These are phyloP conservation scores for Sequoiadendron giganteum DNA, from an alignment of 75 land plant species.

Conservation along the genomic window DNA sequence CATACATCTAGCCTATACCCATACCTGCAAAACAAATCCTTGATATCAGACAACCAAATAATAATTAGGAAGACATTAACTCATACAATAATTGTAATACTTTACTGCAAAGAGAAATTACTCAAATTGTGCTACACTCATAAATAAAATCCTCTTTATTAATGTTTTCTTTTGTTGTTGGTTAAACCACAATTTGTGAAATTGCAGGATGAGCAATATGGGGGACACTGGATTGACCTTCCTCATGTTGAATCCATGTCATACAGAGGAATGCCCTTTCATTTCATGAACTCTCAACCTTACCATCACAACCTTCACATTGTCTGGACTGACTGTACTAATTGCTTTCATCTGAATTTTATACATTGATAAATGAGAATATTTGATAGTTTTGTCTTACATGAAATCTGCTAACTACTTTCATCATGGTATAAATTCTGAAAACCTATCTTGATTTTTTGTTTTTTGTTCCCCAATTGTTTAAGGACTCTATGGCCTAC, in stretches of 20 bases:
- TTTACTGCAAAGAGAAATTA: not conserved
- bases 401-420: not conserved
- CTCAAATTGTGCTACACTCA: not conserved
- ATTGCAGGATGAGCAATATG: slow-evolving; percentile 12
- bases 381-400: not conserved
- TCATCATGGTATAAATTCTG: not conserved
- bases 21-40: too few relatives aligned
- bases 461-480: not conserved
- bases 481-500: not conserved
- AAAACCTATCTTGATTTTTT: not conserved
- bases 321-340: not conserved
- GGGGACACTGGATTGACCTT: not conserved
- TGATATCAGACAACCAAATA: not conserved
- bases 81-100: not conserved
- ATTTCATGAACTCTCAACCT: slow-evolving; percentile 5
- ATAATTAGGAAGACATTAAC: not conserved
- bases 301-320: not conserved
- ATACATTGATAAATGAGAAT: not conserved
- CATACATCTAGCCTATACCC: not conserved
- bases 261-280: not conserved
- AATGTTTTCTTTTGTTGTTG: not conserved
- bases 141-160: not conserved
- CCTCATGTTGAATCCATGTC: not conserved
- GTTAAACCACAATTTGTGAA: not conserved
- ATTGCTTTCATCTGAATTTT: not conserved